Evolutionary conservation across 768 basidiomycete genomes (phyloP).

Genomic region (Suillus paluster): DNA sequence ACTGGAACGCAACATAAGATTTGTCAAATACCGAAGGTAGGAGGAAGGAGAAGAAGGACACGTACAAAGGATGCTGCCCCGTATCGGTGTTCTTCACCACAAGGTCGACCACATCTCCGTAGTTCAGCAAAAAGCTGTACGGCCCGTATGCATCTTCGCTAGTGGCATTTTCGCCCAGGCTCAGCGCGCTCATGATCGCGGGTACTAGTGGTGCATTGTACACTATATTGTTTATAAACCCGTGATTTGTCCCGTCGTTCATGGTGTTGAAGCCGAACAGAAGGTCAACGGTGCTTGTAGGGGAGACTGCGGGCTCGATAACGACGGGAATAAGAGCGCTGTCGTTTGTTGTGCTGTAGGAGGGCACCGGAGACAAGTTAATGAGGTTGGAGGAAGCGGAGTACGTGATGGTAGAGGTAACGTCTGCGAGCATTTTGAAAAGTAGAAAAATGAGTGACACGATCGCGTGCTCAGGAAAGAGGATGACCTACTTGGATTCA

Average conservation of each 20-base stretch:
- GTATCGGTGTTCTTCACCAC: conserved; percentile 73
- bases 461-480: background rate
- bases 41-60: conserved; percentile 14
- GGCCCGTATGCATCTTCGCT: conserved; percentile 77
- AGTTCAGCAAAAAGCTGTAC: conserved; percentile 73
- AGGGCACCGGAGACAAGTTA: conserved; percentile 55
- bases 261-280: conserved; percentile 83
- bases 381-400: conserved; percentile 51
- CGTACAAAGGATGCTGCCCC: conserved; percentile 86
- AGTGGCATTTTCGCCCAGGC: conserved; percentile 76
- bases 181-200: conserved; percentile 73
- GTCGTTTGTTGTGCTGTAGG: conserved; percentile 70
- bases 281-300: conserved; percentile 67
- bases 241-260: conserved; percentile 84
- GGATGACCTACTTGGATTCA: conserved; percentile 69
- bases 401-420: conserved; percentile 87
- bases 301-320: conserved; percentile 50
- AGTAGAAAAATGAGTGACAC: background rate
- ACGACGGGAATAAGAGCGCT: conserved; percentile 66
- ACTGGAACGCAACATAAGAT: conserved; percentile 44
- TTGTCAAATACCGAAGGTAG: conserved; percentile 1
- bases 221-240: conserved; percentile 73
- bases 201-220: conserved; percentile 77
- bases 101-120: conserved; percentile 77
- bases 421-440: conserved; percentile 48